Percentiles rank a stretch among this genome's conserved stretches.
Evolutionary conservation across 2,329 filamentous ascomycete species (phyloP).

Genomic region (Penicillium sp.): DNA sequence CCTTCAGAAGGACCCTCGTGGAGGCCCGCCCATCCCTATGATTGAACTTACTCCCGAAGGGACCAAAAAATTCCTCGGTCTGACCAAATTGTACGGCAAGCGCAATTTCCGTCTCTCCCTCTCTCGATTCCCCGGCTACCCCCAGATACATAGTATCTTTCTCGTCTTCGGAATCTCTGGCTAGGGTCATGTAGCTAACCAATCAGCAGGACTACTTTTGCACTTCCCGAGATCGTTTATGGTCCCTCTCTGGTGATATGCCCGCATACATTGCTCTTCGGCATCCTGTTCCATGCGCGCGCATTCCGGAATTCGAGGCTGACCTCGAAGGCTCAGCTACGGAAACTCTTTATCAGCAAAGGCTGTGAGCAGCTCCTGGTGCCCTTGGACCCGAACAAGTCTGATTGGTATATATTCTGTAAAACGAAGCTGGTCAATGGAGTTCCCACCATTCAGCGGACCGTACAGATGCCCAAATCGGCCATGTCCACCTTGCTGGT

Average conservation of each 20-base stretch:
- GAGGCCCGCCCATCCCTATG: not conserved
- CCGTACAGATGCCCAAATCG: not conserved
- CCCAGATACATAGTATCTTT: not conserved
- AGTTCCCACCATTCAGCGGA: not conserved
- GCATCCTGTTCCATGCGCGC: conserved; percentile 23
- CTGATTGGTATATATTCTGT: conserved; percentile 5
- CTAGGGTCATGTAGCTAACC: not conserved
- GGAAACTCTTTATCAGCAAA: conserved; percentile 22
- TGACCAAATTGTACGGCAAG: not conserved
- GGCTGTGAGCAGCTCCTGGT: not conserved
- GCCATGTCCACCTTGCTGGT: not conserved
- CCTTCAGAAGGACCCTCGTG: conserved; percentile 1
- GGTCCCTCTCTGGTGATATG: conserved; percentile 25
- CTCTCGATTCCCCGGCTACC: not conserved
- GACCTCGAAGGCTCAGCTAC: conserved; percentile 21
- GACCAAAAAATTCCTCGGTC: conserved; percentile 1
- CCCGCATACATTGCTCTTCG: conserved; percentile 12
- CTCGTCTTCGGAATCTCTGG: not conserved
- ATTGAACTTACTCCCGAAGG: conserved; percentile 2
- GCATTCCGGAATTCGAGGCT: conserved; percentile 19
- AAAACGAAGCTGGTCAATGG: not conserved
- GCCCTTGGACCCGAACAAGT: conserved; percentile 1
- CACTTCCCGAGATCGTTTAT: conserved; percentile 28
- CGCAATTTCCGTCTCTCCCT: not conserved
- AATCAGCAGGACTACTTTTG: conserved; percentile 25